phyloP scores from a whole-genome alignment of 805 yeast species.

The Saccharomycopsis selenospora region DNA sequence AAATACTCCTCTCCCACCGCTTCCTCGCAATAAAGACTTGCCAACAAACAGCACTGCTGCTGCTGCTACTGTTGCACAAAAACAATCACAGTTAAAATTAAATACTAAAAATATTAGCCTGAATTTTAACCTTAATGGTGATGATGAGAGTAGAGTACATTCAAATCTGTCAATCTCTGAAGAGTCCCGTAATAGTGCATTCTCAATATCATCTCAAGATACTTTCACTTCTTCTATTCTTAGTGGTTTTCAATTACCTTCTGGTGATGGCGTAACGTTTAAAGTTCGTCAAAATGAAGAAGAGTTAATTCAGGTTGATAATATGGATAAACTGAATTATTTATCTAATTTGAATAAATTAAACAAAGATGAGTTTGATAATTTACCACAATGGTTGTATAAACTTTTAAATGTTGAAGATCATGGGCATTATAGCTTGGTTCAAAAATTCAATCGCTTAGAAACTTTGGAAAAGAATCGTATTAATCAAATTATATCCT shows the following conservation, averaged over 20 bases:
- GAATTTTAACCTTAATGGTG: background rate
- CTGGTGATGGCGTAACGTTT: slow-evolving; percentile 36
- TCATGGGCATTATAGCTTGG: slow-evolving; percentile 19
- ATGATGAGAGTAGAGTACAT: background rate
- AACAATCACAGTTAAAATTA: background rate
- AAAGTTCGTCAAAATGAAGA: slow-evolving; percentile 52
- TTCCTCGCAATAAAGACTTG: background rate
- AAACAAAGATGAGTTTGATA: slow-evolving; percentile 21
- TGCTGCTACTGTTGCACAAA: background rate
- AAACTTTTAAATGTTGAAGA: slow-evolving; percentile 22
- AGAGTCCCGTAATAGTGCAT: background rate
- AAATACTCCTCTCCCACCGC: no score
- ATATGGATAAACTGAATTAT: background rate
- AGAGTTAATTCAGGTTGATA: slow-evolving; percentile 23
- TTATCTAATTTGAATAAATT: slow-evolving; percentile 16
- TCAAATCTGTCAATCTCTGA: background rate
- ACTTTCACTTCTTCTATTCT: slow-evolving; percentile 23
- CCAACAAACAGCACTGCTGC: background rate
- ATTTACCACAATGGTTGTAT: slow-evolving; percentile 51
- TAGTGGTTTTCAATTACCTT: slow-evolving; percentile 50
- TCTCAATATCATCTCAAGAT: background rate
- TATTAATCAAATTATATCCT: slow-evolving; percentile 36
- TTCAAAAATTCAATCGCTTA: slow-evolving; percentile 51
- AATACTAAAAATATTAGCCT: background rate
- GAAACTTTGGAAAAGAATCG: slow-evolving; percentile 68